phyloP scores from a whole-genome alignment of 371 early-diverging fungal species.

The Syncephalastrum sp. region DNA sequence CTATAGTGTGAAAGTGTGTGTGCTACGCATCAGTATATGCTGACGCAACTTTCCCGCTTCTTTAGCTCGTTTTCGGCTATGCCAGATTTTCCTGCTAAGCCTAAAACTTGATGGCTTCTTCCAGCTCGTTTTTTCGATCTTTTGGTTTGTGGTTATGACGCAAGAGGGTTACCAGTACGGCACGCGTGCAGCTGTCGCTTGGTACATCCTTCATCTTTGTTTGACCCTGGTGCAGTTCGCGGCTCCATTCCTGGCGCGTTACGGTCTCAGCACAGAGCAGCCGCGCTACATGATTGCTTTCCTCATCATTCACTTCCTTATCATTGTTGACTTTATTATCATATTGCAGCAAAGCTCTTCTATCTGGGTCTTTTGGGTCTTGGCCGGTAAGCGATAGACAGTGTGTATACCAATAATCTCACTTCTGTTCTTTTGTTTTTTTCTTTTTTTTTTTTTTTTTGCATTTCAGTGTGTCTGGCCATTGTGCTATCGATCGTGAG shows the following conservation, averaged over 20 bases:
- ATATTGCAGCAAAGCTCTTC: slow-evolving; percentile 40
- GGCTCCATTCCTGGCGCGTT: slow-evolving; percentile 35
- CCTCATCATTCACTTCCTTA: slow-evolving; percentile 27
- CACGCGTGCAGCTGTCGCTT: slow-evolving; percentile 20
- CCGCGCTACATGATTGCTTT: slow-evolving; percentile 32
- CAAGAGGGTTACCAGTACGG: slow-evolving; percentile 37
- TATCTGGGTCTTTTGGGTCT: slow-evolving; percentile 50
- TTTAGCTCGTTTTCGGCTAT: slow-evolving; percentile 32
- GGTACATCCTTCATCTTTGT: slow-evolving; percentile 40
- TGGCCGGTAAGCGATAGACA: slow-evolving; percentile 36
- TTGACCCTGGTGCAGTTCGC: slow-evolving; percentile 39
- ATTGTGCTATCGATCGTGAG: slow-evolving; percentile 46
- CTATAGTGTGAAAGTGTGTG: no score
- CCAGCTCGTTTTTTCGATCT: slow-evolving; percentile 41
- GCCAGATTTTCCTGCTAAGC: slow-evolving; percentile 34
- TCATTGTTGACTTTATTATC: slow-evolving; percentile 40
- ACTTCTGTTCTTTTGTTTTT: background rate
- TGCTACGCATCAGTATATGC: background rate
- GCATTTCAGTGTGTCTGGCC: slow-evolving; percentile 36
- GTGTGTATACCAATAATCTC: background rate
- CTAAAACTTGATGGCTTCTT: slow-evolving; percentile 51
- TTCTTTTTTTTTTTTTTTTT: no score
- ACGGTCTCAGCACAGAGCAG: slow-evolving; percentile 34
- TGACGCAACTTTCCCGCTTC: slow-evolving; percentile 2
- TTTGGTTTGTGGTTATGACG: slow-evolving; percentile 47